These are phyloP conservation scores for Brassica incana DNA, from an alignment of 345 rosid species.

Conservation along the genomic window DNA sequence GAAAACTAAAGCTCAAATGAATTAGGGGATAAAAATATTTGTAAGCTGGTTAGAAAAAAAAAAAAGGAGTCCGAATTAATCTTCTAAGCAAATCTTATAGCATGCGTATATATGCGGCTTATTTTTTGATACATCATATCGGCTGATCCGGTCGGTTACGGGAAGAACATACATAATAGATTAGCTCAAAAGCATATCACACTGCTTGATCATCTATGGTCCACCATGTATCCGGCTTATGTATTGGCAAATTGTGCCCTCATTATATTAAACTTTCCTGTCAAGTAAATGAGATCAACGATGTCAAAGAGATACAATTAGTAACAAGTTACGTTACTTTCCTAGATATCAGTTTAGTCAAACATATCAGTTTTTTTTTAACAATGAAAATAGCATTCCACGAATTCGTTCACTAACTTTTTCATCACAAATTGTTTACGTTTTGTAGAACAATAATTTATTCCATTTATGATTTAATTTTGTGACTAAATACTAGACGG, in stretches of 20 bases:
- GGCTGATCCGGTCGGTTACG: too few relatives aligned
- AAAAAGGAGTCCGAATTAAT: background rate
- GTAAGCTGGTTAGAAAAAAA: background rate
- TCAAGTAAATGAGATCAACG: background rate
- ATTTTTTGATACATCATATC: too few relatives aligned
- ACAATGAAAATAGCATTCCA: background rate
- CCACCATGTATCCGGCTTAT: background rate
- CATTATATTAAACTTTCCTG: background rate
- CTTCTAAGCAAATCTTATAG: background rate
- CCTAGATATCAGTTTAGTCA: constrained; percentile 7
- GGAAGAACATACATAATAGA: too few relatives aligned
- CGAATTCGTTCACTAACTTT: constrained; percentile 1
- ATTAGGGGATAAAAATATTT: background rate
- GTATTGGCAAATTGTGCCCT: background rate
- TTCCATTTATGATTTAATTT: background rate
- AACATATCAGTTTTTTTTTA: background rate
- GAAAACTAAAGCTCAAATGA: constrained; percentile 8
- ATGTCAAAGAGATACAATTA: background rate
- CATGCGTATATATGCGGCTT: background rate
- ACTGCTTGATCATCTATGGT: too few relatives aligned
- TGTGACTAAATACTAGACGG: background rate
- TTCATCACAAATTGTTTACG: background rate
- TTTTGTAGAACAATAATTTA: background rate
- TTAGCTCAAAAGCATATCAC: too few relatives aligned
- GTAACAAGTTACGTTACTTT: background rate